These are phyloP conservation scores for Luffa acutangula DNA, from an alignment of 306 rosid species.

Conservation along the genomic window DNA sequence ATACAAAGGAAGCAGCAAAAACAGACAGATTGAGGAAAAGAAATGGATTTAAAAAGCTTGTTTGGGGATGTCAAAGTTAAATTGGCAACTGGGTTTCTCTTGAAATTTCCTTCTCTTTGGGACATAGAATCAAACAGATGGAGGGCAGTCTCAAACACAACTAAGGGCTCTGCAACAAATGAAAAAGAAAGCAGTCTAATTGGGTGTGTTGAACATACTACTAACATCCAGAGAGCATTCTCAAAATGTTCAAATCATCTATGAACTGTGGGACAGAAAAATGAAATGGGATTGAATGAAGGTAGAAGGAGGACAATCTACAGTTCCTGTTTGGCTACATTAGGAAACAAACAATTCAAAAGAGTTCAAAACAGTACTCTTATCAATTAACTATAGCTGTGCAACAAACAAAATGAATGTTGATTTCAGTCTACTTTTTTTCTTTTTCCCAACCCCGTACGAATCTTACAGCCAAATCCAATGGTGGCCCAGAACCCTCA, in stretches of 20 bases:
- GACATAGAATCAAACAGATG: not conserved
- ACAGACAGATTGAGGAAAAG: too few relatives aligned
- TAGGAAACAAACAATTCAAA: not conserved
- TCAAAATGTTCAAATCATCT: not conserved
- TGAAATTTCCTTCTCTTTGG: not conserved
- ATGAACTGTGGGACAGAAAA: not conserved
- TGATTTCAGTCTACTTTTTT: slow-evolving; percentile 7
- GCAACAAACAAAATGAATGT: slow-evolving; percentile 9
- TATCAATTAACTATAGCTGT: not conserved
- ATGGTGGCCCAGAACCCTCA: slow-evolving; percentile 12
- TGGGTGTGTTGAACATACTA: not conserved
- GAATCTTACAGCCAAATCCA: slow-evolving; percentile 23
- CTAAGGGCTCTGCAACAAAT: not conserved
- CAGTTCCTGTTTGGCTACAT: not conserved
- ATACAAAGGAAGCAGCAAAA: not conserved
- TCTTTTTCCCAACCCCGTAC: slow-evolving; percentile 20
- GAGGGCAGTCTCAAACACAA: not conserved
- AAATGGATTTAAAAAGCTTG: not conserved
- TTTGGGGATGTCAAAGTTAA: not conserved
- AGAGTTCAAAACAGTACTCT: not conserved
- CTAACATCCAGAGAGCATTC: not conserved
- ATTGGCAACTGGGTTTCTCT: not conserved
- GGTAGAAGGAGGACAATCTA: not conserved
- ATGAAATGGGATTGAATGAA: not conserved
- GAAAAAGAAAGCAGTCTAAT: too few relatives aligned